Evolutionary conservation across 345 rosid species (phyloP).

Genomic region (Salix brachista): DNA sequence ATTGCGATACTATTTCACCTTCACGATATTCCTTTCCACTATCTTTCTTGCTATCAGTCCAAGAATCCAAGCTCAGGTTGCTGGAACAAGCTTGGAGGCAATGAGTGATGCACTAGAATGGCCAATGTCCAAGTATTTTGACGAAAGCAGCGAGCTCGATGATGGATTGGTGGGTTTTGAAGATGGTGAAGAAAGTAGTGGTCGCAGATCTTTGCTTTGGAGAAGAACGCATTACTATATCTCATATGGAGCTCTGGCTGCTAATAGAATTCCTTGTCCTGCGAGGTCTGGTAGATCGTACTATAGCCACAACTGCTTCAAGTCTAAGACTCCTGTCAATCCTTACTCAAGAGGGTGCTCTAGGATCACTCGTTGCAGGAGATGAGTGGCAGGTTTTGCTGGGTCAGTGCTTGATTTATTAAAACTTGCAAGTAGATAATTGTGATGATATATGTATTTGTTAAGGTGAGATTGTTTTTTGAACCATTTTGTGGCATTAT

Average conservation of each 20-base stretch:
- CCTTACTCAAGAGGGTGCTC: constrained; percentile 83
- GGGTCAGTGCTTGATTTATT: background rate
- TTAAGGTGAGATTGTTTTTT: background rate
- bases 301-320: constrained; percentile 77
- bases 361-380: constrained; percentile 71
- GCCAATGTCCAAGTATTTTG: constrained; percentile 36
- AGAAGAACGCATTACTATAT: constrained; percentile 57
- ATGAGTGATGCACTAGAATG: constrained; percentile 46
- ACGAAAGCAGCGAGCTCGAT: background rate
- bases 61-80: constrained; percentile 22
- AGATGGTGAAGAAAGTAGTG: constrained; percentile 21
- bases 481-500: background rate
- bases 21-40: background rate
- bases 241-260: constrained; percentile 85
- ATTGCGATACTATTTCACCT: background rate
- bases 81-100: constrained; percentile 33
- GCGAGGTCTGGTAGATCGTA: constrained; percentile 93
- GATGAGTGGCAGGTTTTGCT: constrained; percentile 20
- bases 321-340: constrained; percentile 55
- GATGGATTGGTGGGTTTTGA: constrained; percentile 8
- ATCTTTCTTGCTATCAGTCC: constrained; percentile 7
- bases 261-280: constrained; percentile 83
- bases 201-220: constrained; percentile 75
- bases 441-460: background rate
- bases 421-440: background rate